phyloP scores from a whole-genome alignment of 202 grass and related monocot genomes.

The Dendrocalamus latiflorus region DNA sequence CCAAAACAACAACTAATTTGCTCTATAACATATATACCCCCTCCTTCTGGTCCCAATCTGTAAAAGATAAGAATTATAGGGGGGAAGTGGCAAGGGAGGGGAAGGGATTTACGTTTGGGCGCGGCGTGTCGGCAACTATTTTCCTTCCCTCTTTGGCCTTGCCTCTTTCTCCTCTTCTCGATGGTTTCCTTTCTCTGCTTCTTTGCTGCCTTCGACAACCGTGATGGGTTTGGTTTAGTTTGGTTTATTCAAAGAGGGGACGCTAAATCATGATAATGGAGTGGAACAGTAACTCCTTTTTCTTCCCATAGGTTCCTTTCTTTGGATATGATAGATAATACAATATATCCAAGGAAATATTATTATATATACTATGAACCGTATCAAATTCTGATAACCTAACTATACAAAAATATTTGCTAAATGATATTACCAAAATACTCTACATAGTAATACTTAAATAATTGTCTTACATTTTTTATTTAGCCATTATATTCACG shows the following conservation, averaged over 20 bases:
- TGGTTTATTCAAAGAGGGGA: constrained; percentile 12
- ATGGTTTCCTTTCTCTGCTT: background rate
- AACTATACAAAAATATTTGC: background rate
- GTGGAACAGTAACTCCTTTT: background rate
- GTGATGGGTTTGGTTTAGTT: constrained; percentile 11
- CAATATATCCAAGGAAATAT: background rate
- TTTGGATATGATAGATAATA: background rate
- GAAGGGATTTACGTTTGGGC: constrained; percentile 32
- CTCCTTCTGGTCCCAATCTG: background rate
- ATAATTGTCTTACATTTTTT: background rate
- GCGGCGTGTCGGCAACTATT: background rate
- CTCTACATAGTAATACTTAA: background rate
- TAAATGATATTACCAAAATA: background rate
- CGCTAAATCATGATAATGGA: background rate
- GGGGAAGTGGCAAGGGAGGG: background rate
- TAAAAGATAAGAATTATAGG: background rate
- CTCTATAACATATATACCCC: background rate
- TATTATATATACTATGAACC: background rate
- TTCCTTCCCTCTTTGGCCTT: background rate
- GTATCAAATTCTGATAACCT: background rate
- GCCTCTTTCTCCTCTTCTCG: background rate
- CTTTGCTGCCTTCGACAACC: constrained; percentile 30
- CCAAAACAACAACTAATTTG: background rate
- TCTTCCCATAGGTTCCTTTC: background rate
- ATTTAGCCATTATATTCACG: background rate